phyloP scores from a whole-genome alignment of 2,329 filamentous ascomycete species.

The Sodiomyces alkalinus region DNA sequence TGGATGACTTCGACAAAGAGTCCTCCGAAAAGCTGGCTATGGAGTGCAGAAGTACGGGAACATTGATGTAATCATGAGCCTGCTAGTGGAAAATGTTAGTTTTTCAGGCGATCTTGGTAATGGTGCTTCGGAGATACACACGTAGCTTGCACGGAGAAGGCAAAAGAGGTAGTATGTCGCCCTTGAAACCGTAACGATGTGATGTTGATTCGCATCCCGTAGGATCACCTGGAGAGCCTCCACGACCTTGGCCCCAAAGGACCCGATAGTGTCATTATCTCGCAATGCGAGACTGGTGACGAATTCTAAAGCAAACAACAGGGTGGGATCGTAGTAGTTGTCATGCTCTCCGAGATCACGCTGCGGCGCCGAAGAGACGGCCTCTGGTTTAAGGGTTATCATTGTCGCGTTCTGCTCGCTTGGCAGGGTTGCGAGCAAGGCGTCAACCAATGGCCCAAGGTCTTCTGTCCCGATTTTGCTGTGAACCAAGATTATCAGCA shows the following conservation, averaged over 20 bases:
- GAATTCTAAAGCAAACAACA: slow-evolving; percentile 84
- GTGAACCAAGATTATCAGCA: background rate
- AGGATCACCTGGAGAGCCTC: slow-evolving; percentile 69
- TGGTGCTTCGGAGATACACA: slow-evolving; percentile 27
- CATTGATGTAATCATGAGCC: slow-evolving; percentile 83
- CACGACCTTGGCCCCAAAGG: slow-evolving; percentile 65
- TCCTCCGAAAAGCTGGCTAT: slow-evolving; percentile 79
- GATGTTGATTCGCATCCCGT: slow-evolving; percentile 62
- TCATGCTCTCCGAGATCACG: slow-evolving; percentile 31
- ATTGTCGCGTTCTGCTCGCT: slow-evolving; percentile 65
- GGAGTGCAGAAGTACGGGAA: slow-evolving; percentile 79
- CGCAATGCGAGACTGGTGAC: slow-evolving; percentile 69
- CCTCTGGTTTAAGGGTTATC: slow-evolving; percentile 81
- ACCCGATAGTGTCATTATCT: slow-evolving; percentile 55
- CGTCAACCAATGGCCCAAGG: slow-evolving; percentile 36
- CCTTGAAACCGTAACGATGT: slow-evolving; percentile 71
- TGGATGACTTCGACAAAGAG: slow-evolving; percentile 58
- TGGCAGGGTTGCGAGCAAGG: slow-evolving; percentile 70
- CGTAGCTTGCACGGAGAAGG: slow-evolving; percentile 71
- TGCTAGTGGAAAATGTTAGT: slow-evolving; percentile 19
- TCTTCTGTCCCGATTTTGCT: slow-evolving; percentile 23
- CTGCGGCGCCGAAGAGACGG: slow-evolving; percentile 44
- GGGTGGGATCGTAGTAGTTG: slow-evolving; percentile 76
- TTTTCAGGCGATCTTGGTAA: too few relatives aligned
- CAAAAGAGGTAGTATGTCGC: slow-evolving; percentile 76